A percentile compares a stretch with the other conserved stretches of the same genome.
Evolutionary conservation across 495 filamentous ascomycete genomes (phyloP).

Genomic region (Podospora didyma): DNA sequence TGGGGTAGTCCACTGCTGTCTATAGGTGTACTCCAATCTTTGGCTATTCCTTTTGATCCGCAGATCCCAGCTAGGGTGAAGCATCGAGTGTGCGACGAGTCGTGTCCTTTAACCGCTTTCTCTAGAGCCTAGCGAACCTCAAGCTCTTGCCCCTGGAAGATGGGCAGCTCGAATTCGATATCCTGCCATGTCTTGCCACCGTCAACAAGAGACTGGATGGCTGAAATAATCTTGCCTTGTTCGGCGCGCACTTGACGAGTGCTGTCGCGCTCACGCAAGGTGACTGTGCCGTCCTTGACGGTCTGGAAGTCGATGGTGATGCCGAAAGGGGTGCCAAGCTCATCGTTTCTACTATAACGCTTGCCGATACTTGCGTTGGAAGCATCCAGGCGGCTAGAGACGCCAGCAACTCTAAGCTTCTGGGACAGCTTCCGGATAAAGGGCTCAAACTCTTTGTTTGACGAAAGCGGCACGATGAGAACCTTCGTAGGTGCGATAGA

Average conservation of each 20-base stretch:
- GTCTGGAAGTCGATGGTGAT: slow-evolving; percentile 75
- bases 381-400: slow-evolving; percentile 65
- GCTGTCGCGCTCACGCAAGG: slow-evolving; percentile 68
- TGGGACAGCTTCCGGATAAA: slow-evolving; percentile 52
- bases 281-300: slow-evolving; percentile 63
- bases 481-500: slow-evolving; percentile 71
- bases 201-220: slow-evolving; percentile 54
- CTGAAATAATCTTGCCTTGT: slow-evolving; percentile 58
- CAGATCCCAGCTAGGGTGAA: background rate
- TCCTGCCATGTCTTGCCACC: slow-evolving; percentile 60
- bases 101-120: background rate
- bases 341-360: slow-evolving; percentile 68
- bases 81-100: background rate
- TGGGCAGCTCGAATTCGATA: slow-evolving; percentile 54
- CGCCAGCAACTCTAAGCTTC: slow-evolving; percentile 54
- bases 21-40: background rate
- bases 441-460: slow-evolving; percentile 57
- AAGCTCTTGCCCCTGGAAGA: slow-evolving; percentile 55
- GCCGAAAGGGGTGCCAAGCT: slow-evolving; percentile 68
- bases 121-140: background rate
- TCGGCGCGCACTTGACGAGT: slow-evolving; percentile 68
- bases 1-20: background rate
- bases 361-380: slow-evolving; percentile 69
- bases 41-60: background rate
- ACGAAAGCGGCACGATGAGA: slow-evolving; percentile 67